Conservation (phyloP, 805 yeast genomes). For the Myxozyma kluyveri region DNA sequence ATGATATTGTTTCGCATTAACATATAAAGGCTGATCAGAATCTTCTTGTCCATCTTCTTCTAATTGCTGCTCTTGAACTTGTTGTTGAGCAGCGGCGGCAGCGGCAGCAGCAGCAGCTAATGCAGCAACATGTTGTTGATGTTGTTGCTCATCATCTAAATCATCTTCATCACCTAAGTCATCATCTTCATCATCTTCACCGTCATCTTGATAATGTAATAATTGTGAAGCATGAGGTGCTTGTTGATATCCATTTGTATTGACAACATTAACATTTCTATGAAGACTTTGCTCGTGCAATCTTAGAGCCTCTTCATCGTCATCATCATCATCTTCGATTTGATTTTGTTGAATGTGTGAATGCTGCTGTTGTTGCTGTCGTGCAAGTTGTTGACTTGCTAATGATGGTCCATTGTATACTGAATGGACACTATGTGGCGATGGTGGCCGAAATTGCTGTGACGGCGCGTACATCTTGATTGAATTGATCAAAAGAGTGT, state of each 20-base stretch:
- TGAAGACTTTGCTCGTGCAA: constrained; percentile 3
- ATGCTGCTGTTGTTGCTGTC: constrained; percentile 18
- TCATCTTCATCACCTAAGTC: constrained; percentile 20
- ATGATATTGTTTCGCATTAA: constrained; percentile 96
- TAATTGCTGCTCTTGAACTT: constrained; percentile 6
- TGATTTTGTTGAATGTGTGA: constrained; percentile 4
- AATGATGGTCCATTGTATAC: constrained; percentile 11
- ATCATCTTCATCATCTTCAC: constrained; percentile 20
- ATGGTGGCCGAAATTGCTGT: constrained; percentile 4
- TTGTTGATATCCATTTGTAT: background rate
- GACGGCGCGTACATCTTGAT: background rate
- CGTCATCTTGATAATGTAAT: constrained; percentile 7
- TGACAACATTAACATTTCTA: no score
- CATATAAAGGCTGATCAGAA: constrained; percentile 89
- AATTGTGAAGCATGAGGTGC: background rate
- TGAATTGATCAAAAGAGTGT: no score
- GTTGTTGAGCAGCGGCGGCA: constrained; percentile 7
- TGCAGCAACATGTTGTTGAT: background rate
- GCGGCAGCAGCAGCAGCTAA: constrained; percentile 5
- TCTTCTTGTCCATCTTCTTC: constrained; percentile 16
- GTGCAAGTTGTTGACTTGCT: constrained; percentile 7
- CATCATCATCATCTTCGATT: background rate
- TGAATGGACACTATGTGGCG: background rate
- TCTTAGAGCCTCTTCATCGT: background rate
- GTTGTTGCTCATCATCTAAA: constrained; percentile 5